These are phyloP conservation scores for Beta lomatogona DNA, from an alignment of 179 eudicot species.

Conservation along the genomic window DNA sequence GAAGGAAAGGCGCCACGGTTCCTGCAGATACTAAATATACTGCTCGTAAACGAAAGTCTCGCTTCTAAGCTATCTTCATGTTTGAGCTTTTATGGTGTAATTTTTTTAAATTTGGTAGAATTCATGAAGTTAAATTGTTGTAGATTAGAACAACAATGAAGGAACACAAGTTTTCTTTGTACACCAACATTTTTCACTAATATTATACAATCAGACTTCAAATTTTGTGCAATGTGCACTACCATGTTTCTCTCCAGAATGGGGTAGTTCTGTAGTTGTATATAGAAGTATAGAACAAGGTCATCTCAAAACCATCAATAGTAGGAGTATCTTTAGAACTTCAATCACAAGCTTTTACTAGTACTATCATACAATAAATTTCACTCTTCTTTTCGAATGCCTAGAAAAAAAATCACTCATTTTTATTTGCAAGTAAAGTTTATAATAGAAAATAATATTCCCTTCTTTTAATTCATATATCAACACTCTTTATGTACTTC, in stretches of 20 bases:
- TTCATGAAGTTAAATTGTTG: background rate
- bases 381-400: too few relatives aligned
- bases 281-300: background rate
- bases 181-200: background rate
- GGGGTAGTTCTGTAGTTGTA: too few relatives aligned
- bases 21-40: conserved; percentile 77
- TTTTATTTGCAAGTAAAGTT: too few relatives aligned
- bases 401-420: too few relatives aligned
- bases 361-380: too few relatives aligned
- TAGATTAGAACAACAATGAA: background rate
- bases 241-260: too few relatives aligned
- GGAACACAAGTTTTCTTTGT: background rate
- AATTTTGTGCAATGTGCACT: background rate
- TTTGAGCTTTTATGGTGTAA: background rate
- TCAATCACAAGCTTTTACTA: too few relatives aligned
- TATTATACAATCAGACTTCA: background rate
- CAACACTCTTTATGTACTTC: too few relatives aligned
- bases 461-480: too few relatives aligned
- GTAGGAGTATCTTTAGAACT: too few relatives aligned
- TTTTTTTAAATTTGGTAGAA: background rate
- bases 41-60: conserved; percentile 79
- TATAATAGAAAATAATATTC: too few relatives aligned
- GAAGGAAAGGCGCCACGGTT: conserved; percentile 67
- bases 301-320: background rate
- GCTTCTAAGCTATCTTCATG: conserved; percentile 44